These are phyloP conservation scores for Lentinula lateritia DNA, from an alignment of 768 basidiomycete genomes.

Conservation along the genomic window DNA sequence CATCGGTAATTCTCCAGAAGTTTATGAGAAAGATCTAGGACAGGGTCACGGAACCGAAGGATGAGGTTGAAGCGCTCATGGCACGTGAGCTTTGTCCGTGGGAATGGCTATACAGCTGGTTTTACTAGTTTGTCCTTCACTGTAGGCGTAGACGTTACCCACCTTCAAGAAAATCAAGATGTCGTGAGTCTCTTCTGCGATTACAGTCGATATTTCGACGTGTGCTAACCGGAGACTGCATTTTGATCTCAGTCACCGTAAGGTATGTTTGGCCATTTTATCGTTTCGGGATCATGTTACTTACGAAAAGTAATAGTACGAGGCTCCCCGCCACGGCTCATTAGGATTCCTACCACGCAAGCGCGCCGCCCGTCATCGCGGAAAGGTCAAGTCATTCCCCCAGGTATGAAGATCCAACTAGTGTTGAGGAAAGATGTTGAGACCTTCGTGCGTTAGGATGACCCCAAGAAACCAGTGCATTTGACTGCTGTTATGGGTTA, in stretches of 20 bases:
- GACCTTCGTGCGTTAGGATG: constrained; percentile 60
- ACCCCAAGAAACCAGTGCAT: constrained; percentile 98
- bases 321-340: constrained; percentile 97
- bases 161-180: constrained; percentile 23
- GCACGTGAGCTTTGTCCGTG: background rate
- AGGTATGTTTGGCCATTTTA: constrained; percentile 44
- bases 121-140: background rate
- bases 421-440: background rate
- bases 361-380: constrained; percentile 93
- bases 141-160: background rate
- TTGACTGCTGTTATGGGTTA: constrained; percentile 98
- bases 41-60: too few species aligned
- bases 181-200: constrained; percentile 37
- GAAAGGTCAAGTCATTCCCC: constrained; percentile 99
- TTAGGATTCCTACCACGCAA: constrained; percentile 97
- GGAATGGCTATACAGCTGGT: background rate
- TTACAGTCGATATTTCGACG: background rate
- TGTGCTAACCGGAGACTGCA: constrained; percentile 3
- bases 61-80: too few species aligned
- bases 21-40: too few species aligned
- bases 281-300: background rate
- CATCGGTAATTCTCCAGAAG: too few species aligned
- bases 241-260: constrained; percentile 64
- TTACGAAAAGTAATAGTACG: constrained; percentile 53
- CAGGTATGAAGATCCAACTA: constrained; percentile 52